Base-by-base conservation (phyloP, 2,329 filamentous ascomycete species). In the Penicillium rolfsii region DNA sequence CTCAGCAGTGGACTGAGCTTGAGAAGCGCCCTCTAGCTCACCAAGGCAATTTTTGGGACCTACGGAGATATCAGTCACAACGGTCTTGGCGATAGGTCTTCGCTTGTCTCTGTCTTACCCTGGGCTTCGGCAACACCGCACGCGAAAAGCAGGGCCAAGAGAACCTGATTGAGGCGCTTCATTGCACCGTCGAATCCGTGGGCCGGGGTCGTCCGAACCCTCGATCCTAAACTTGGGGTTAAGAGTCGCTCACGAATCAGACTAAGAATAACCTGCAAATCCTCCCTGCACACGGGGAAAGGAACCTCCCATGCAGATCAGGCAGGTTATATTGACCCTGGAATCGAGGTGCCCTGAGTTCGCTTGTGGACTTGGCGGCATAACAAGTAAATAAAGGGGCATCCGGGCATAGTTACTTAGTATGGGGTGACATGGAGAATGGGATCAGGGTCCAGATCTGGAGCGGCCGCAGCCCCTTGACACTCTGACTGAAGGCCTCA, bases 1-100 rank as follows among this genome's bases (percentile, higher is more conserved):
- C 53, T 84, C 78, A 60, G 83, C 77, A 5, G 81, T 78, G 9
- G 80, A 82, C 57, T 57, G 71, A 65, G 45, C 73, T 71, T 48
- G 77, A 16, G 52, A 74, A 50, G 79, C 67, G 9, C 74, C 68
- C 62, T 79, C 74, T 4, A 76, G 75, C n/a, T 78, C 66, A 74
- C 33, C 60, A 24, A 57, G 19, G 22, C 58, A 57, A 14, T 52
- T 19, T 28, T 41, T 41, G 11, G 59, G 48, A 4, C 50, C 62
- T 64, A 53, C 36, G 11, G 16, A 28, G 5, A 28, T 1, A 28
- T 55, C 16, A 60, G 43, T 68, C 40, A 43, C n/a, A 71, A 57
- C 67, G 75, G 28, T 38, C 16, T 30, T 28, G 52, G 24, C 2
- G 19, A 19, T 8, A 35, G 22, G 24, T 24, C 33, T 41, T n/a